Base-by-base conservation (phyloP, 1,139 yeast species). In the Zygosaccharomyces sapae region DNA sequence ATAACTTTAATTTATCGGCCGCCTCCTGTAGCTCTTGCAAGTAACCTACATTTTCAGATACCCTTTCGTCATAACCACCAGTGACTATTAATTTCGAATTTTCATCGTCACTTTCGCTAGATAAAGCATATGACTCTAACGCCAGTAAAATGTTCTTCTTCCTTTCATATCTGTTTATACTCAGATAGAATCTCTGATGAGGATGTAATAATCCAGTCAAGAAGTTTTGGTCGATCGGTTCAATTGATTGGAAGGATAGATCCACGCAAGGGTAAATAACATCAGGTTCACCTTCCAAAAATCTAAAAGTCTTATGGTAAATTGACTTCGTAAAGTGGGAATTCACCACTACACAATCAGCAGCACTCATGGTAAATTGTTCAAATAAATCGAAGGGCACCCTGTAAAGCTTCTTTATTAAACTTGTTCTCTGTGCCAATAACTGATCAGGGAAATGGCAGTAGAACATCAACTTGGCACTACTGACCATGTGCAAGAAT, bases 371-470 rank as follows among this genome's bases (percentile, higher is more conserved):
- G 3, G 95, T 77, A 72, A 86, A 74, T 55, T 86, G 89, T 67
- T 92, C 99, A 20, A 86, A 69, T 41, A 71, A 58, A 67, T 92
- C 96, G 66, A 92, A 92, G 0, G 96, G 95, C 4, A 77, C 49
- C 51, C 99, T 73, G 66, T 92, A 92, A 0, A 86, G 46, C 49
- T 69, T 70, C 57, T 88, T 84, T 10, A 85, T 34, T 1, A 75
- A 41, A 3, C 83, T 73, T 1, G 74, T 70, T 43, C 83, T 81
- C 22, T 73, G 72, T 0, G 96, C 82, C 44, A 92, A 69, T 41
- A 85, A 71, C 62, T 86, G 86, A 66, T 92, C 99, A 0, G 99
- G 98, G 67, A 92, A 92, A 69, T 92, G 99, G 59, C 98, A 90
- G 66, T 92, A 92, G 63, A 92, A 92, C 44, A 92, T 67, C 4